These are phyloP conservation scores for Funneliformis mosseae DNA, from an alignment of 192 early-diverging fungal genomes.

Conservation along the genomic window DNA sequence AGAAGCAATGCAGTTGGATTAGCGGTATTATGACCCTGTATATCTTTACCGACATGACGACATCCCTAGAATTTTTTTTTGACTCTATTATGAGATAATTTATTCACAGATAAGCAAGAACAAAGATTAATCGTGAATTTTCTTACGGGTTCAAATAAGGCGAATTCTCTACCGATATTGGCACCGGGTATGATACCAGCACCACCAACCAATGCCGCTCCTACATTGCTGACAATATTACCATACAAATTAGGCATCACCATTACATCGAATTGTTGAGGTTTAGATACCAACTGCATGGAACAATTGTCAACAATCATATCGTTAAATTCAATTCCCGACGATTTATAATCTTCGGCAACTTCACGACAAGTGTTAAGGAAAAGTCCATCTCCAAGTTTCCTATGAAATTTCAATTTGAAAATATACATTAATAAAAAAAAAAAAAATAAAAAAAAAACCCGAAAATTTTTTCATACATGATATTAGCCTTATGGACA, in stretches of 20 bases:
- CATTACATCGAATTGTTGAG: slow-evolving; percentile 99
- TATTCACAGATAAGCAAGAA: slow-evolving; percentile 7
- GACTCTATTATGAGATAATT: background rate
- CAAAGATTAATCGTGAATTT: slow-evolving; percentile 5
- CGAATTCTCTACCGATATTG: slow-evolving; percentile 97
- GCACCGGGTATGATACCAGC: slow-evolving; percentile 95
- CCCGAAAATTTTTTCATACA: slow-evolving; percentile 55
- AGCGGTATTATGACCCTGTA: slow-evolving; percentile 92
- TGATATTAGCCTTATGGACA: slow-evolving; percentile 99
- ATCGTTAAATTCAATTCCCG: slow-evolving; percentile 91
- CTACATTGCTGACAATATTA: slow-evolving; percentile 98
- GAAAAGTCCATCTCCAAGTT: slow-evolving; percentile 98
- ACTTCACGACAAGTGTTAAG: slow-evolving; percentile 96
- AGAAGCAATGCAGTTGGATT: slow-evolving; percentile 95
- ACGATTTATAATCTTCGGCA: slow-evolving; percentile 76
- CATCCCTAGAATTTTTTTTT: slow-evolving; percentile 61
- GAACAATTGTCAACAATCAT: slow-evolving; percentile 99
- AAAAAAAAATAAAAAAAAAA: background rate
- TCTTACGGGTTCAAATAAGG: slow-evolving; percentile 93
- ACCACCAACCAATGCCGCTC: slow-evolving; percentile 94
- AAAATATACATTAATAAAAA: background rate
- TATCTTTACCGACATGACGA: slow-evolving; percentile 97
- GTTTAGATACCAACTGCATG: slow-evolving; percentile 98
- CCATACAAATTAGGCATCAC: slow-evolving; percentile 99
- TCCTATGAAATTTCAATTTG: slow-evolving; percentile 54